Conservation (phyloP, 306 rosid species). For the Quercus cerris region DNA sequence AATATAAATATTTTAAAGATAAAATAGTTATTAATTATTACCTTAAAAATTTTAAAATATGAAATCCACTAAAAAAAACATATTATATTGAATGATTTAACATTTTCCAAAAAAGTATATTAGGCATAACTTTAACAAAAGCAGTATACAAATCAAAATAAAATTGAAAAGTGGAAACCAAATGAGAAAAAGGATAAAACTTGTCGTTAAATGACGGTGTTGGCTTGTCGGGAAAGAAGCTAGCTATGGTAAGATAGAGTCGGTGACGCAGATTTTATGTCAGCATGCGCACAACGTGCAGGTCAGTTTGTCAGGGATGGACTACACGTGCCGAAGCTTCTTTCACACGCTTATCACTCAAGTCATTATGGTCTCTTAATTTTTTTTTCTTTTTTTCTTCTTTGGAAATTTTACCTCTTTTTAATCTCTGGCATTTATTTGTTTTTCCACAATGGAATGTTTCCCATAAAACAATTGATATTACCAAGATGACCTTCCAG, state of each 20-base stretch:
- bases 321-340: conserved; percentile 51
- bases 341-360: neutral
- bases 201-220: conserved; percentile 9
- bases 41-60: no score
- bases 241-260: neutral
- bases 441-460: neutral
- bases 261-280: conserved; percentile 28
- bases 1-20: no score
- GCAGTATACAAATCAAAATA: no score
- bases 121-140: no score
- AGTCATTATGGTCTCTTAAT: neutral
- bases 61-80: no score
- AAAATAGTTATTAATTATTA: no score
- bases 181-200: neutral
- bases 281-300: conserved; percentile 15
- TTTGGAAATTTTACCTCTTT: neutral
- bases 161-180: neutral
- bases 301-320: conserved; percentile 17
- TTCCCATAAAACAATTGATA: neutral
- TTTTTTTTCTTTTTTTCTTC: neutral
- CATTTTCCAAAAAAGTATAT: no score
- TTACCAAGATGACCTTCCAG: neutral
- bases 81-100: no score
- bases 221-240: conserved; percentile 14
- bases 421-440: neutral